Evolutionary conservation across 1,284 basidiomycete species (phyloP).

Genomic region (Moniliophthora roreri): DNA sequence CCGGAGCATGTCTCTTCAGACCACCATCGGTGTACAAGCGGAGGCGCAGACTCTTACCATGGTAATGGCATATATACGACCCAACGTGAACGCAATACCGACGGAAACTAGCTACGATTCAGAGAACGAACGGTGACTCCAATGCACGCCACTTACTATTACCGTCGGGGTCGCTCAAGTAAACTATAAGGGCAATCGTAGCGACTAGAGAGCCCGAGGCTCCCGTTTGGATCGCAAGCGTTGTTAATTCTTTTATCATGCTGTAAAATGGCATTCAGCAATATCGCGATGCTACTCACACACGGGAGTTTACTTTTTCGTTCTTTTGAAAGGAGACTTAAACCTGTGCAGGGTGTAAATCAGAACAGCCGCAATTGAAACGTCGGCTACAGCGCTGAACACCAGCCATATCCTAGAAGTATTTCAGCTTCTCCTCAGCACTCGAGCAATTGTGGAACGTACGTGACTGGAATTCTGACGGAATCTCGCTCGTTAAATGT

Average conservation of each 20-base stretch:
- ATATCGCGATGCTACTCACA: too few relatives aligned
- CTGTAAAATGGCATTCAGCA: not conserved
- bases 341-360: not conserved
- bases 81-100: conserved; percentile 1
- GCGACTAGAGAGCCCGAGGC: not conserved
- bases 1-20: too few relatives aligned
- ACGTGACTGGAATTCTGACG: not conserved
- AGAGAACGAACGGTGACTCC: not conserved
- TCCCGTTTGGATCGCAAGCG: not conserved
- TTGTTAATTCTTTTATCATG: not conserved
- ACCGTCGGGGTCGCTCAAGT: not conserved
- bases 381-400: not conserved
- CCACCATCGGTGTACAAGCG: too few relatives aligned
- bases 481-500: not conserved
- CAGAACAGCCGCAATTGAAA: not conserved
- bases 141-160: not conserved
- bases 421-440: too few relatives aligned
- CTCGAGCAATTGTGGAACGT: not conserved
- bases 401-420: not conserved
- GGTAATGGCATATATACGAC: not conserved
- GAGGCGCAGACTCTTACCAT: too few relatives aligned
- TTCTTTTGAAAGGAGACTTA: not conserved
- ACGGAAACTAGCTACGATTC: not conserved
- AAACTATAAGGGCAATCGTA: not conserved
- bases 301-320: not conserved